Evolutionary conservation across 768 basidiomycete genomes (phyloP), one percentile per base, ranked within the genome.

Genomic region (Gloeopeniophorella convolvens): DNA sequence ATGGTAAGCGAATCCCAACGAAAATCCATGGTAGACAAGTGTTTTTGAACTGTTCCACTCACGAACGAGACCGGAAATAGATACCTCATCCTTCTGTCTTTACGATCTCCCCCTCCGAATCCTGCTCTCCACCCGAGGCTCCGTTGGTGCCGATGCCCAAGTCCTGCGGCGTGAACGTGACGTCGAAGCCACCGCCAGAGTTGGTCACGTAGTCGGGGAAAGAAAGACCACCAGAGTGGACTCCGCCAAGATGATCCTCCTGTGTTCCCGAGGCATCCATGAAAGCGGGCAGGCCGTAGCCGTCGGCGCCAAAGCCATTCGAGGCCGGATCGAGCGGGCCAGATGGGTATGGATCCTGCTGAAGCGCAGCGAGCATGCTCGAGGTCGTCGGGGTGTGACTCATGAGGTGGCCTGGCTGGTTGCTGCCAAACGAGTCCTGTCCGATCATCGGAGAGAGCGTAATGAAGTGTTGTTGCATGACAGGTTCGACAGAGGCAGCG

Each of bases 381-480:
- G 88, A 89, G 23, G 88, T 89, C 5, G 89, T 91, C 7, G 89
- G 89, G 16, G 87, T 88, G 63, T 89, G 82, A 15, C 74, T 77
- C 82, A 90, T 85, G 60, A 79, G 65, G 45, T 77, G 77, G 49
- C 69, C 68, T 11, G 60, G 36, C 15, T 84, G 72, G 31, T 74
- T 61, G 51, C 75, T 75, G 58, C 65, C 59, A 44, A 89, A 91
- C 61, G 69, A 82, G 65, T 90, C 89, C 61, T 90, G 87, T 21
- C 88, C 89, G 26, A 83, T 77, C 88, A 90, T 90, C n/a, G 89
- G 87, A 47, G 88, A 90, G 49, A 91, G 70, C 4, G 85, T 76
- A 65, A 88, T 87, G 70, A 85, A 93, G 60, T 89, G 84, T 62
- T 91, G 89, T 59, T 91, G 89, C 77, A 91, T 89, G 49, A 90